Evolutionary conservation across 1,284 basidiomycete genomes (phyloP).

Genomic region (Apiotrichum sp.): DNA sequence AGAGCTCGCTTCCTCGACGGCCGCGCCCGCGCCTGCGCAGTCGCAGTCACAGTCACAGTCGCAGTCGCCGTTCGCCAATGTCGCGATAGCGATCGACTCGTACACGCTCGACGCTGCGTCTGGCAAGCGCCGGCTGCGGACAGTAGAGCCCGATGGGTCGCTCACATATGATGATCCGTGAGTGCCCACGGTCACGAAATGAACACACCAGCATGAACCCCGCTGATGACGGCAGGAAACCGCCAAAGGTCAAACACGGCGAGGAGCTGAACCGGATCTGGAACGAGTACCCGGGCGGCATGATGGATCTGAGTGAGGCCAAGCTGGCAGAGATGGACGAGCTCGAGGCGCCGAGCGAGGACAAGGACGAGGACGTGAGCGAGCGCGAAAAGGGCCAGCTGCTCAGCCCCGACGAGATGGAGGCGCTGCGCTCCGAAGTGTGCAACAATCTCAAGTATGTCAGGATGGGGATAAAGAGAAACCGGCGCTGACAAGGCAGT

Average conservation of each 20-base stretch:
- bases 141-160: constrained; percentile 28
- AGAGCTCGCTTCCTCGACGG: not conserved
- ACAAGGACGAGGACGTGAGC: constrained; percentile 6
- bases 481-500: constrained; percentile 13
- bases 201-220: no score
- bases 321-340: constrained; percentile 17
- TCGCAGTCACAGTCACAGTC: not conserved
- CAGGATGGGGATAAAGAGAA: no score
- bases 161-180: constrained; percentile 29
- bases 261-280: constrained; percentile 36
- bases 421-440: constrained; percentile 29
- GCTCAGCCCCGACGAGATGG: constrained; percentile 38
- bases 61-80: constrained; percentile 9
- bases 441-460: constrained; percentile 35
- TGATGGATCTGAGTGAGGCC: constrained; percentile 34
- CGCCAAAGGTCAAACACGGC: constrained; percentile 25
- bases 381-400: constrained; percentile 17
- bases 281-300: constrained; percentile 37
- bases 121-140: constrained; percentile 20
- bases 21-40: not conserved
- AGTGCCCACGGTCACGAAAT: constrained; percentile 1
- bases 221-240: constrained; percentile 11
- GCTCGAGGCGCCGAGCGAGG: constrained; percentile 5
- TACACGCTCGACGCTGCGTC: constrained; percentile 27
- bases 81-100: constrained; percentile 27